Evolutionary conservation across 805 yeast genomes (phyloP).

Genomic region (Komagataella phaffii): DNA sequence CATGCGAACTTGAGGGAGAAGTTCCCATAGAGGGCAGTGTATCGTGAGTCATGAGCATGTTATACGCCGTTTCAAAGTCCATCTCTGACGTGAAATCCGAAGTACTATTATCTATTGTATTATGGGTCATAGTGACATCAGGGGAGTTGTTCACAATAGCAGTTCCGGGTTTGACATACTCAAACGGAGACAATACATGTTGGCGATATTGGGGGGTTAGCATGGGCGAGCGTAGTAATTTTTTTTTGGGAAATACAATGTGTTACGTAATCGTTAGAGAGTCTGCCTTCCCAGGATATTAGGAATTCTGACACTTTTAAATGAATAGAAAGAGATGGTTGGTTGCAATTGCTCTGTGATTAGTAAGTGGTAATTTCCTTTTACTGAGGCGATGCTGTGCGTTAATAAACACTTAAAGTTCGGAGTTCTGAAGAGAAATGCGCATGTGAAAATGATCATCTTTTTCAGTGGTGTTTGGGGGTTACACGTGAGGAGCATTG

Average conservation of each 20-base stretch:
- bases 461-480: not conserved
- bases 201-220: not conserved
- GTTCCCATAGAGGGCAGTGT: not conserved
- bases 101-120: not conserved
- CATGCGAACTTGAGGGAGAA: not conserved
- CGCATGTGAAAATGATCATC: not conserved
- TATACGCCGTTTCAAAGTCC: slow-evolving; percentile 22
- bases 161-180: slow-evolving; percentile 1
- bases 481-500: not conserved
- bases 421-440: not conserved
- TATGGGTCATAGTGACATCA: not conserved
- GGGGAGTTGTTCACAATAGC: not conserved
- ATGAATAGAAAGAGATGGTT: not conserved
- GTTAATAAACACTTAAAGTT: not conserved
- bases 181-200: slow-evolving; percentile 2
- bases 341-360: not conserved
- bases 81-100: slow-evolving; percentile 9
- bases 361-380: not conserved
- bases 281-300: not conserved
- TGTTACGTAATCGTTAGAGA: not conserved
- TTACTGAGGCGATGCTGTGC: not conserved
- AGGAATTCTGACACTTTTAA: not conserved
- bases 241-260: not conserved
- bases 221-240: not conserved
- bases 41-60: slow-evolving; percentile 15